phyloP scores from a whole-genome alignment of 2,329 filamentous ascomycete species.

The Ophiostoma fasciatum region DNA sequence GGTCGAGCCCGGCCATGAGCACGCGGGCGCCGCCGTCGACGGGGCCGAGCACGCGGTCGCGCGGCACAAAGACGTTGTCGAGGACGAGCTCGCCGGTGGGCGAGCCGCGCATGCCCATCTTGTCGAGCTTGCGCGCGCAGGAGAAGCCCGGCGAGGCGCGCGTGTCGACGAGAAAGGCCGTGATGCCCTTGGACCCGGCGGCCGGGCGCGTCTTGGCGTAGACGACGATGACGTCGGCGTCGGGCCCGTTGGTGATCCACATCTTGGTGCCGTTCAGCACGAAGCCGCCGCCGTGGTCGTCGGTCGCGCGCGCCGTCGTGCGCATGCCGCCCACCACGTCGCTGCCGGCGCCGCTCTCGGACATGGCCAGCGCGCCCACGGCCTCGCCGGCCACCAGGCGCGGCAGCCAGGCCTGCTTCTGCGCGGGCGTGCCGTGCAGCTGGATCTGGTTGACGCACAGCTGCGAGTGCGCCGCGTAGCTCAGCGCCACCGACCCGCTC shows the following conservation, averaged over 20 bases:
- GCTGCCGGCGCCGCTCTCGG: conserved; percentile 75
- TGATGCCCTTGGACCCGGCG: conserved; percentile 77
- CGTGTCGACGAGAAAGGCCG: conserved; percentile 73
- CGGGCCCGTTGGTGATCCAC: conserved; percentile 98
- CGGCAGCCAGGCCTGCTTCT: conserved; percentile 71
- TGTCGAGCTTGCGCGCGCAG: conserved; percentile 83
- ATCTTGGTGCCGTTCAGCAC: conserved; percentile 85
- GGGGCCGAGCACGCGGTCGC: conserved; percentile 63
- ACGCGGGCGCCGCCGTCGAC: conserved; percentile 76
- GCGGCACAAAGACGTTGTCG: conserved; percentile 78
- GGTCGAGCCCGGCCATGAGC: conserved; percentile 89
- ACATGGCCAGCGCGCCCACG: conserved; percentile 88
- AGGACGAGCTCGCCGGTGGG: conserved; percentile 93
- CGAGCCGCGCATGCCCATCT: conserved; percentile 93
- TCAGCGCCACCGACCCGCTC: conserved; percentile 69
- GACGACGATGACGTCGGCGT: conserved; percentile 86
- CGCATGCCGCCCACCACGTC: conserved; percentile 89
- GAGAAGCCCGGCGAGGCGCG: conserved; percentile 59
- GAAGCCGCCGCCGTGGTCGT: conserved; percentile 79
- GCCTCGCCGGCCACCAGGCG: conserved; percentile 65
- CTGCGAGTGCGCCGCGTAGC: conserved; percentile 91
- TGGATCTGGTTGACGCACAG: conserved; percentile 93
- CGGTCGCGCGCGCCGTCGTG: conserved; percentile 62
- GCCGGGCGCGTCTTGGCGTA: conserved; percentile 87
- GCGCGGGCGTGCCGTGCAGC: conserved; percentile 65